Evolutionary conservation across 176 grass and related monocot genomes (phyloP), one percentile per base, ranked within the genome.

Genomic region (Triticum urartu): DNA sequence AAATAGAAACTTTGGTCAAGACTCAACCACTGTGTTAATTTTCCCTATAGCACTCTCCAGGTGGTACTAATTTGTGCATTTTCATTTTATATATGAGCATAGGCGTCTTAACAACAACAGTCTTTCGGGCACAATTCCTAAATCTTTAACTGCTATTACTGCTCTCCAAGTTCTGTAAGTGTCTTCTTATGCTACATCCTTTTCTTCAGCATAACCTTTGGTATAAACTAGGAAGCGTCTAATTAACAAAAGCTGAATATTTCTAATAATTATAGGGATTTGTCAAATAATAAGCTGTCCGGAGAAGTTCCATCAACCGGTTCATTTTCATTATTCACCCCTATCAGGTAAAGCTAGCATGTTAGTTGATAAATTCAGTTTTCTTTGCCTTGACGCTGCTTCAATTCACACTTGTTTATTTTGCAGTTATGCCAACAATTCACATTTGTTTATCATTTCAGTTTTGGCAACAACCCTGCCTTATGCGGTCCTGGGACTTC

Each of bases 61-160:
- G 42, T 89, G 63, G 50, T 87, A 81, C 54, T 87, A 66, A 91
- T 72, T 74, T 71, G n/a, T 72, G 32, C 17, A 72, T 86, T 84
- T 77, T 22, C 28, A 32, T 62, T 54, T 68, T 54, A 5, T 74
- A 88, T 64, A 68, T 14, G 83, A 61, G 72, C 74, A 83, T 84
- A 97, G 94, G 60, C 91, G 94, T 85, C 94, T 97, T 85, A 97
- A 97, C 88, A 97, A 97, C 81, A 97, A 97, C 83, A 97, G 90
- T 61, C 94, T 97, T 80, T 85, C 92, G 6, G 94, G 92, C 82
- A 34, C 59, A 39, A 97, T 97, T 82, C 94, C 92, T 68, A 90
- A 90, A 87, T 94, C 90, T 36, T 85, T 97, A 90, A 97, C 92
- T 75, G 89, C 85, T 69, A 97, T 94, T 63, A 92, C 80, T 85